Percentiles rank a stretch among this genome's conserved stretches.
Conservation (phyloP, 352 stramenopile species). For the Phytophthora constricta region DNA sequence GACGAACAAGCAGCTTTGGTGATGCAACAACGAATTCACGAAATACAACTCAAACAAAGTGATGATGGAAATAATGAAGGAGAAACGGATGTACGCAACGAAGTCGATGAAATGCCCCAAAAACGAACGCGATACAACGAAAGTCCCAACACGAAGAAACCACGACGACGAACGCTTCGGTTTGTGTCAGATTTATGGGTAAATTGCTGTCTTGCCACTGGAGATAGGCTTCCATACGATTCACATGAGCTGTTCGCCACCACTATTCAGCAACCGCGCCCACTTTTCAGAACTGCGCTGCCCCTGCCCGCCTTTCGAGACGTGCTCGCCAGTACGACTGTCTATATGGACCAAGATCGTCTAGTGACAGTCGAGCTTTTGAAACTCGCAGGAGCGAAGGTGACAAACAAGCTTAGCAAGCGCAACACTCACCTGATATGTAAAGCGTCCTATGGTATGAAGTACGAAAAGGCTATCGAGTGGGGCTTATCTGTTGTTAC, state of each 20-base stretch:
- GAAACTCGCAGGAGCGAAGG: slow-evolving; percentile 55
- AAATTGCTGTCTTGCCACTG: slow-evolving; percentile 61
- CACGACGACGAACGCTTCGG: slow-evolving; percentile 43
- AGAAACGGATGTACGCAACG: slow-evolving; percentile 10
- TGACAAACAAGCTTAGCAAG: slow-evolving; percentile 57
- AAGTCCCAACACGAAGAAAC: slow-evolving; percentile 8
- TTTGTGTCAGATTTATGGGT: slow-evolving; percentile 82
- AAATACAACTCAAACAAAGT: slow-evolving; percentile 21
- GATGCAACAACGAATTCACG: slow-evolving; percentile 39
- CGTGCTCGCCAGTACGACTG: slow-evolving; percentile 60
- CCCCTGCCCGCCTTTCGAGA: slow-evolving; percentile 58
- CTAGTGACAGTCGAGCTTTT: slow-evolving; percentile 69
- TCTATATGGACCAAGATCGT: slow-evolving; percentile 69
- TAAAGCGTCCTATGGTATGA: slow-evolving; percentile 55
- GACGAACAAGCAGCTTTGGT: slow-evolving; percentile 35
- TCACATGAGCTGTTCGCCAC: slow-evolving; percentile 57
- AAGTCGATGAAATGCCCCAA: not conserved
- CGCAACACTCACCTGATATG: slow-evolving; percentile 79
- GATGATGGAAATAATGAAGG: not conserved
- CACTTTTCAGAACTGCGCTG: slow-evolving; percentile 52
- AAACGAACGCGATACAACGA: slow-evolving; percentile 29
- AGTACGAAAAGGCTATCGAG: slow-evolving; percentile 64
- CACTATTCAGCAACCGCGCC: slow-evolving; percentile 45
- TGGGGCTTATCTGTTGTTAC: slow-evolving; percentile 62
- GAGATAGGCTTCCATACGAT: slow-evolving; percentile 52